These are phyloP conservation scores for Trifolium subterraneum DNA, from an alignment of 306 rosid species.

Conservation along the genomic window DNA sequence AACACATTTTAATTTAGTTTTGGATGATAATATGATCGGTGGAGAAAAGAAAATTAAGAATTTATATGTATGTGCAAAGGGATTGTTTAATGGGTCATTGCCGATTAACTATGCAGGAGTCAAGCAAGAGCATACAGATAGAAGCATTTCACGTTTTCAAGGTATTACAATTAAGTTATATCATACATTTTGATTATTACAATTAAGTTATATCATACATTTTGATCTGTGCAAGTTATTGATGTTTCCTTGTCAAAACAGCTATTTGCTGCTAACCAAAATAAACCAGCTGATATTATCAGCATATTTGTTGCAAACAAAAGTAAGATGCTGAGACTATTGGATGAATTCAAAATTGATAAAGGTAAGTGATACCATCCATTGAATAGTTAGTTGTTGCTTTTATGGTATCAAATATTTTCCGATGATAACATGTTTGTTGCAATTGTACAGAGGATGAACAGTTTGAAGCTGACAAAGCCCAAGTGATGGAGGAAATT, in stretches of 20 bases:
- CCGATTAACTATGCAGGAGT: slow-evolving; percentile 66
- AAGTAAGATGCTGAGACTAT: slow-evolving; percentile 88
- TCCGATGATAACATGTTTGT: slow-evolving; percentile 28
- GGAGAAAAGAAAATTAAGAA: slow-evolving; percentile 16
- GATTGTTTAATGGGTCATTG: slow-evolving; percentile 11
- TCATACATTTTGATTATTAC: slow-evolving; percentile 7
- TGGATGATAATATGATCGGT: slow-evolving; percentile 2
- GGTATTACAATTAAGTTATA: slow-evolving; percentile 52
- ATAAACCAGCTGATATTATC: slow-evolving; percentile 81
- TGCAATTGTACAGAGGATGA: slow-evolving; percentile 75
- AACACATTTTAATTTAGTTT: slow-evolving; percentile 21
- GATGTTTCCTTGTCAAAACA: slow-evolving; percentile 51
- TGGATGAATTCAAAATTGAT: slow-evolving; percentile 89
- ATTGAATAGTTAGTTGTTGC: slow-evolving; percentile 1
- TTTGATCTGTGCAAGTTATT: slow-evolving; percentile 26
- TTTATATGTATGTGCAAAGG: slow-evolving; percentile 10
- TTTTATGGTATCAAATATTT: slow-evolving; percentile 29
- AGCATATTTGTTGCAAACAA: slow-evolving; percentile 84
- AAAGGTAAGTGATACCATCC: slow-evolving; percentile 62
- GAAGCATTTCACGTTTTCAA: slow-evolving; percentile 98
- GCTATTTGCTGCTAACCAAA: slow-evolving; percentile 94
- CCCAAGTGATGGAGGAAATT: slow-evolving; percentile 93
- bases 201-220: background rate
- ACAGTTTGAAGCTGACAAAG: slow-evolving; percentile 96
- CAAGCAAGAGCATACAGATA: slow-evolving; percentile 96